Evolutionary conservation across 139 green algal species (phyloP), one percentile per base, ranked within the genome.

Genomic region (Diplosphaera chodatii): DNA sequence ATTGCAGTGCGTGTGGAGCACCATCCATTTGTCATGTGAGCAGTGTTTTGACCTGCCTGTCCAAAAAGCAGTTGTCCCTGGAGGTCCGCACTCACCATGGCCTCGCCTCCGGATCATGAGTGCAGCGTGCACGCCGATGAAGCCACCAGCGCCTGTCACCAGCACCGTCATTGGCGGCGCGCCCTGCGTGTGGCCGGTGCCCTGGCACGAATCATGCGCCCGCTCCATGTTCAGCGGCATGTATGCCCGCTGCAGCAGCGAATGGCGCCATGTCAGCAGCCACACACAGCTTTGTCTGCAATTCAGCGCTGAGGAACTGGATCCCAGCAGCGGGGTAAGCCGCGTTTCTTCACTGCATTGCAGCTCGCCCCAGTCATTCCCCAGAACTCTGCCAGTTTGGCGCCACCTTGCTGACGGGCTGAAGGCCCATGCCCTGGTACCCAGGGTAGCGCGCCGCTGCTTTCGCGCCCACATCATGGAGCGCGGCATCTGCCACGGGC

Each of bases 51-150:
- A n/a, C n/a, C n/a, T n/a, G n/a, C n/a, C n/a, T n/a, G n/a, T n/a
- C n/a, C n/a, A n/a, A n/a, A n/a, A n/a, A n/a, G n/a, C n/a, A n/a
- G n/a, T n/a, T n/a, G n/a, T n/a, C n/a, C n/a, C n/a, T n/a, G n/a
- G 37, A 10, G 10, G 37, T 48, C 37, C 8, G 48, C 40, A 4
- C 69, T 30, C 34, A 74, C 79, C 77, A 21, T 88, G 78, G 3
- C 85, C 84, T 0, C 73, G 72, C 10, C 40, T 21, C 10, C 77
- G 66, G 3, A 96, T 75, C 33, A 80, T 72, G 27, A 78, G 48
- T 0, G 84, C 68, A 1, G 74, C 71, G 63, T 90, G 82, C 59
- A 81, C 90, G 34, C 89, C 90, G 22, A 96, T 90, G 72, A 96
- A 94, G 27, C 90, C 88, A 2, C 80, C 88, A 67, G 80, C 67